A percentile compares a stretch with the other conserved stretches of the same genome.
Conservation (phyloP, 805 yeast species). For the Metschnikowia amazonensis region DNA sequence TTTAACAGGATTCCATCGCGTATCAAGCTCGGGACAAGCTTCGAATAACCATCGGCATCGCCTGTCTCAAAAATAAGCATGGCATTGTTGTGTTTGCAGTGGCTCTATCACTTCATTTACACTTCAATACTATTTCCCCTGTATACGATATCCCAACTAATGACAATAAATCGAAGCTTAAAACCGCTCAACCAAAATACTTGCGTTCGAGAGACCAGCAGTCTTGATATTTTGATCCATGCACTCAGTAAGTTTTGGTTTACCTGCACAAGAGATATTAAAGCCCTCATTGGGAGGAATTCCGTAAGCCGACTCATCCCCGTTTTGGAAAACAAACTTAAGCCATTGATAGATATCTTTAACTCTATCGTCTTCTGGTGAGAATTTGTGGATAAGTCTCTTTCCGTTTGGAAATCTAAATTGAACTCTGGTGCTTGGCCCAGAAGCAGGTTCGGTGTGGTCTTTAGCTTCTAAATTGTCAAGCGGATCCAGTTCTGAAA, state of each 20-base stretch:
- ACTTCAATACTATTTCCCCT: not conserved
- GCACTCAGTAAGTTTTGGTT: constrained; percentile 50
- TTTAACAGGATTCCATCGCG: constrained; percentile 8
- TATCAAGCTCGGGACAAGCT: constrained; percentile 1
- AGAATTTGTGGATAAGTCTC: constrained; percentile 69
- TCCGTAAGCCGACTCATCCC: constrained; percentile 46
- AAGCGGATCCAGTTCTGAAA: constrained; percentile 38
- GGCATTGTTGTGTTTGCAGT: not conserved
- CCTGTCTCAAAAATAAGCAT: not conserved
- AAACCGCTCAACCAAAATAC: constrained; percentile 58
- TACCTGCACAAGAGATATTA: constrained; percentile 31
- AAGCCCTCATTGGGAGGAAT: constrained; percentile 38
- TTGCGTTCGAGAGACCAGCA: constrained; percentile 80
- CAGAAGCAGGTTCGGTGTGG: constrained; percentile 62
- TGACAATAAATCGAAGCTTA: not conserved
- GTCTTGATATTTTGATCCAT: constrained; percentile 60
- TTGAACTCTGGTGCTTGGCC: constrained; percentile 72
- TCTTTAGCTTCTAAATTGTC: constrained; percentile 47
- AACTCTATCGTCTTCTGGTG: constrained; percentile 51
- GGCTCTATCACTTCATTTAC: not conserved
- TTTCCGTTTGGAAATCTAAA: constrained; percentile 87
- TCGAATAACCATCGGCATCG: not conserved
- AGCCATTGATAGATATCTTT: constrained; percentile 58
- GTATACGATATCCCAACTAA: not conserved
- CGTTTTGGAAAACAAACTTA: constrained; percentile 52